Base-by-base conservation (phyloP, 2,329 filamentous ascomycete genomes). In the Aquanectria penicillioides region DNA sequence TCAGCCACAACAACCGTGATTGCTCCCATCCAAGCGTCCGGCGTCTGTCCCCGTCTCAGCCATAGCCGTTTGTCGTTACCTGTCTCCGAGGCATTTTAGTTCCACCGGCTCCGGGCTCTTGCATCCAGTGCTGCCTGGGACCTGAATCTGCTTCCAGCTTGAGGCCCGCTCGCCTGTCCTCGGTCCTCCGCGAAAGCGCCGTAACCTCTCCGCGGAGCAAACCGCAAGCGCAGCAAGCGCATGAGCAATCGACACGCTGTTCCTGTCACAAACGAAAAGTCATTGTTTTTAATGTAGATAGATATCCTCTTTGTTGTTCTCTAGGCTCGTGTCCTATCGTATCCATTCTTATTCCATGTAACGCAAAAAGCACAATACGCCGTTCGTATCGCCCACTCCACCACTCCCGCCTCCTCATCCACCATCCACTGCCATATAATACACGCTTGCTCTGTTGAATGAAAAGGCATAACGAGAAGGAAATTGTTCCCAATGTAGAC, bases 371-470 rank as follows among this genome's bases (percentile, higher is more conserved):
- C 25, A 41, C 26, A 9, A 11, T 26, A 31, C 28, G 36, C 13
- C 18, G 49, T 47, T 22, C 29, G 36, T 28, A 7, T 36, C 22
- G 26, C 25, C 36, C 28, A 22, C 36, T 23, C 36, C 20, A 10
- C 25, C 26, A n/a, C 33, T 18, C n/a, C 18, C 29, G 22, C 29
- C 34, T 11, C 23, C 17, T 31, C 15, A 25, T n/a, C n/a, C n/a
- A n/a, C n/a, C n/a, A n/a, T n/a, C n/a, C n/a, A n/a, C 36, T 20
- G 28, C 34, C 57, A 26, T 48, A 57, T 64, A 59, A 51, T 59
- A 57, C 58, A 63, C 43, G 36, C 49, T 44, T 47, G 47, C 26
- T 36, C 59, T 46, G 49, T 29, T 55, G 37, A 43, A 58, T 57
- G 41, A 53, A 56, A 59, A 49, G n/a, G 15, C 28, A 57, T 52